Conservation (phyloP, 1,139 yeast species). For the Debaryomyces sp. region DNA sequence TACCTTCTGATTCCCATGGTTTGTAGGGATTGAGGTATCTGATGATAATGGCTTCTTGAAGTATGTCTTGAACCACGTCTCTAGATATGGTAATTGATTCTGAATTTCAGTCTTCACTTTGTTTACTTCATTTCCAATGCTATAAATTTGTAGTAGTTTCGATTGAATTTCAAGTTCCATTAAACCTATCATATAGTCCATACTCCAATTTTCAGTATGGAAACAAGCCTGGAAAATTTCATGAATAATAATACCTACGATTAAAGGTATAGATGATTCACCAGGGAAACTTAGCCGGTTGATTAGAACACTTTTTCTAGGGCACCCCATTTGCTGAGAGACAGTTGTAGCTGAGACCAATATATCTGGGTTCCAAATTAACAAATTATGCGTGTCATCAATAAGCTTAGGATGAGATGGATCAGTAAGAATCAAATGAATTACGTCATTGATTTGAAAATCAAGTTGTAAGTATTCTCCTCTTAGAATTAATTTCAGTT, state of each 20-base stretch:
- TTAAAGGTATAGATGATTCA: conserved; percentile 57
- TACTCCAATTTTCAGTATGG: conserved; percentile 40
- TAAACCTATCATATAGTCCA: conserved; percentile 45
- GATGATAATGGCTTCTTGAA: conserved; percentile 29
- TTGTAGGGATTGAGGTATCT: conserved; percentile 38
- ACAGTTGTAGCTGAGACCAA: conserved; percentile 80
- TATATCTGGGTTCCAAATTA: conserved; percentile 83
- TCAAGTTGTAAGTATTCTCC: conserved; percentile 54
- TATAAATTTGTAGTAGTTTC: conserved; percentile 54
- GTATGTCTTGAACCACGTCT: conserved; percentile 63
- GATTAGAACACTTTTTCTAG: conserved; percentile 67
- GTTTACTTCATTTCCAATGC: conserved; percentile 56
- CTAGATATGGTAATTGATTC: conserved; percentile 58
- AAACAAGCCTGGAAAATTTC: conserved; percentile 74
- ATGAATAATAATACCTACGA: conserved; percentile 82
- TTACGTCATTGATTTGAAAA: conserved; percentile 51
- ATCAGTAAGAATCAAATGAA: conserved; percentile 59
- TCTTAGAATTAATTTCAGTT: conserved; percentile 44
- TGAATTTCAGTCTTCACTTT: conserved; percentile 44
- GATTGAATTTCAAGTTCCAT: conserved; percentile 48
- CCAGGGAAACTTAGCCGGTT: conserved; percentile 59
- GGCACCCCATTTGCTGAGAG: conserved; percentile 74
- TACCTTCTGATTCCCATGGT: conserved; percentile 34
- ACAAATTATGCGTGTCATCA: conserved; percentile 60
- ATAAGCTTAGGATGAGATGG: conserved; percentile 42